Conservation (phyloP, 768 basidiomycete species). For the Antrodiella citrinella region DNA sequence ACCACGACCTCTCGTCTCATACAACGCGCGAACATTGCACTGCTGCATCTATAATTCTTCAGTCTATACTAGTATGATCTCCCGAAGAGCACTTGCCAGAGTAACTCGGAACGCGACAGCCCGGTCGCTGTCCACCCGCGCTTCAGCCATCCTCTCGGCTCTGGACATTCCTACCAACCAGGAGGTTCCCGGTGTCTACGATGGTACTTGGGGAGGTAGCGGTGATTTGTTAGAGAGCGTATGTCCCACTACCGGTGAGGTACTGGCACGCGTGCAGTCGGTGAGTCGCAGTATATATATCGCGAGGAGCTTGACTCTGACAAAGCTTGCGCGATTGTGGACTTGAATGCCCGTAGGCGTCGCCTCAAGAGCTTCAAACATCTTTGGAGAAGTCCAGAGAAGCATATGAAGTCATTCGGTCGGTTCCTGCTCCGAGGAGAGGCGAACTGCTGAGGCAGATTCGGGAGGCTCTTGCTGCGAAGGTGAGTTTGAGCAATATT, state of each 20-base stretch:
- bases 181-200: slow-evolving; percentile 69
- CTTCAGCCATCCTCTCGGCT: slow-evolving; percentile 56
- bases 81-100: neutral
- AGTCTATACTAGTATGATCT: slow-evolving; percentile 6
- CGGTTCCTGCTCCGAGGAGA: slow-evolving; percentile 77
- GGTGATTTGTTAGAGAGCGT: slow-evolving; percentile 63
- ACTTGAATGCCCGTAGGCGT: slow-evolving; percentile 51
- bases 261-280: slow-evolving; percentile 65
- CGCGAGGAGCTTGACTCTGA: neutral
- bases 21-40: too few species aligned
- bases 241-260: slow-evolving; percentile 86
- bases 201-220: slow-evolving; percentile 73
- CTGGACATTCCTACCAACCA: slow-evolving; percentile 49
- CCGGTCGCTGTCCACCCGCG: slow-evolving; percentile 51
- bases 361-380: slow-evolving; percentile 62
- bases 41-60: neutral
- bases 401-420: slow-evolving; percentile 64
- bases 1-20: neutral
- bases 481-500: slow-evolving; percentile 38
- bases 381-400: slow-evolving; percentile 64
- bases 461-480: slow-evolving; percentile 67
- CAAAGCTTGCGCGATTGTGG: too few species aligned
- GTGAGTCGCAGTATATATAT: slow-evolving; percentile 32
- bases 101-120: slow-evolving; percentile 2
- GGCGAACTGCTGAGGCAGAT: slow-evolving; percentile 89